Percentiles rank a stretch among this genome's conserved stretches.
Conservation (phyloP, 176 grass and related monocot genomes). For the Microstegium vimineum region DNA sequence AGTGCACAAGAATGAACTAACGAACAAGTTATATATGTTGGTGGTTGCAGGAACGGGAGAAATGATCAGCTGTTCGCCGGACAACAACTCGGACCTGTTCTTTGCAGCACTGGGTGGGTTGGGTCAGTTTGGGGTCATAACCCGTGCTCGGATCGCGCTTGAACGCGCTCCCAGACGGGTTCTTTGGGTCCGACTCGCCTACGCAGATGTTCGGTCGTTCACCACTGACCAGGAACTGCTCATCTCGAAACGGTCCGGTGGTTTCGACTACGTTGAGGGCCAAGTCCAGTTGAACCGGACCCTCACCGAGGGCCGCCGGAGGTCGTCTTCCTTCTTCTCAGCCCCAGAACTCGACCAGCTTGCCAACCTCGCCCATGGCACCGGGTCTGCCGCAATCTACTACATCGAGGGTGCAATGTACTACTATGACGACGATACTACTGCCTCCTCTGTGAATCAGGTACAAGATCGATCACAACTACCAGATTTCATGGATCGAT, state of each 20-base stretch:
- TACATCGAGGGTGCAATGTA: constrained; percentile 20
- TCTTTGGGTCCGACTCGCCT: constrained; percentile 14
- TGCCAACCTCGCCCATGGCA: not conserved
- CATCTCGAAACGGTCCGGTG: not conserved
- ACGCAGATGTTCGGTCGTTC: not conserved
- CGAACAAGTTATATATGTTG: not conserved
- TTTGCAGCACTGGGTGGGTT: constrained; percentile 44
- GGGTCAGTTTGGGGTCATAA: constrained; percentile 60
- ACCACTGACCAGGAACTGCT: constrained; percentile 3
- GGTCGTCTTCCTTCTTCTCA: constrained; percentile 15
- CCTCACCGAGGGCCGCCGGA: constrained; percentile 9
- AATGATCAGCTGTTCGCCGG: constrained; percentile 35
- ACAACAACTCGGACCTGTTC: constrained; percentile 43
- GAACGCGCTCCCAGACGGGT: constrained; percentile 16
- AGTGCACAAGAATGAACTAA: not conserved
- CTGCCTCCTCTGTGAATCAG: not conserved
- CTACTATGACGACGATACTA: not conserved
- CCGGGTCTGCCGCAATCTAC: not conserved
- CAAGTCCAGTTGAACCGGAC: constrained; percentile 21
- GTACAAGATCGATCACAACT: not conserved
- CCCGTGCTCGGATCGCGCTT: constrained; percentile 36
- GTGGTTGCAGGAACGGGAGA: constrained; percentile 3
- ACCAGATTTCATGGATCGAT: not conserved
- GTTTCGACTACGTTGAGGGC: constrained; percentile 19
- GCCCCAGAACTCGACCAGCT: not conserved